Base-by-base conservation (phyloP, 305 asterid species). In the Nicotiana rustica region DNA sequence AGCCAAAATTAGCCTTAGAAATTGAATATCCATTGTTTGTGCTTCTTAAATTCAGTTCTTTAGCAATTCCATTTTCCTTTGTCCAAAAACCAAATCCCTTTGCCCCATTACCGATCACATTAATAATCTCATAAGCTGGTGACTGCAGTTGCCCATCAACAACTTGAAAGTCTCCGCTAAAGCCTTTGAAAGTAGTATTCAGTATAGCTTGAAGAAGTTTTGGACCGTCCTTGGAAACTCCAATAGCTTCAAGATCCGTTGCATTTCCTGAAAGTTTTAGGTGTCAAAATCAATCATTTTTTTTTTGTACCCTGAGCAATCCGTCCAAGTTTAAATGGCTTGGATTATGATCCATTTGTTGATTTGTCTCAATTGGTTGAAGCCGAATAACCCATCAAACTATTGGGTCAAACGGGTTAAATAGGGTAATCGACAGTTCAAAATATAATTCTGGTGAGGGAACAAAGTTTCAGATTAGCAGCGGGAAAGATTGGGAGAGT, bases 81-180 rank as follows among this genome's bases (percentile, higher is more conserved):
- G 90, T 90, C 96, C 96, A 92, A 44, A 83, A 91, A 31, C 93
- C 97, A 4, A 93, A 47, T 36, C 8, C 86, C 19, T 83, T 88
- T 33, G 61, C 85, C 2, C 90, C 92, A 10, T 80, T 86, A 3
- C 88, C 93, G 31, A 88, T 77, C 64, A 92, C 38, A 64, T 92
- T 92, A 14, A 92, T 82, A 36, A 92, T 90, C 83, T 92, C 65
- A 66, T 81, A 89, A n/a, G 88, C 88, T 14, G 93, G 89, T 62
- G 92, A 81, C 17, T 86, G 90, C 4, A 91, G 88, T 77, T 92
- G 85, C 10, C 94, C 88, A 12, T 84, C 90, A 57, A 87, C 83
- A 21, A 91, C 57, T 10, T 65, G 35, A 79, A 92, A 90, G 10
- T 87, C 41, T 21, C 97, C 94, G 4, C 89, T 82, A 25, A 91